phyloP scores from a whole-genome alignment of 208 protist species.

The Herpetomonas tarakana region DNA sequence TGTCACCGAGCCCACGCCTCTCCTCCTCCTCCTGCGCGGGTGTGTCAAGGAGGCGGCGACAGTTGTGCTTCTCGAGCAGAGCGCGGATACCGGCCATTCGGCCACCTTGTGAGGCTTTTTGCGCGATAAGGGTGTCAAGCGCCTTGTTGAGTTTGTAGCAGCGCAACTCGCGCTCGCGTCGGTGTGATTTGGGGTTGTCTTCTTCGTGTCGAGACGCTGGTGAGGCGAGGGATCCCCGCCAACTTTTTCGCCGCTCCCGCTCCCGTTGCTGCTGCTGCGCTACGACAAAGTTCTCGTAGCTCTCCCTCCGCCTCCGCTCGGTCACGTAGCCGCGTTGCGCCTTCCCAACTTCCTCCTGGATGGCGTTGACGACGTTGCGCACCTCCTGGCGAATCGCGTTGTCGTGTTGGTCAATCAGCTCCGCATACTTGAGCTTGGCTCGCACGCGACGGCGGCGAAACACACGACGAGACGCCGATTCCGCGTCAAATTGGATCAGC shows the following conservation, averaged over 20 bases:
- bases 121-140: too few species aligned
- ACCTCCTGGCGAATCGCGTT: background rate
- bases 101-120: too few species aligned
- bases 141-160: too few species aligned
- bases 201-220: too few species aligned
- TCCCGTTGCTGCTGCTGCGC: too few species aligned
- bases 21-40: background rate
- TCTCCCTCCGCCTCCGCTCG: background rate
- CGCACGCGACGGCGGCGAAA: background rate
- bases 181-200: too few species aligned
- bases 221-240: too few species aligned
- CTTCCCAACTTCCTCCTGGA: background rate
- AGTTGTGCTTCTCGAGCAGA: constrained; percentile 2
- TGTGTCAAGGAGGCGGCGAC: background rate
- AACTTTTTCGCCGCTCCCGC: too few species aligned
- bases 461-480: background rate
- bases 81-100: too few species aligned
- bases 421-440: background rate
- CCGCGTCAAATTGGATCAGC: background rate
- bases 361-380: background rate
- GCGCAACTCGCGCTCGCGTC: too few species aligned
- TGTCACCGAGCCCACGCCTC: too few species aligned
- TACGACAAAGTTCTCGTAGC: too few species aligned
- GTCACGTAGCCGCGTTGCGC: background rate
- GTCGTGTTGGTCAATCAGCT: background rate